Evolutionary conservation across 2,329 filamentous ascomycete genomes (phyloP).

Genomic region (Aspergillus flavus): DNA sequence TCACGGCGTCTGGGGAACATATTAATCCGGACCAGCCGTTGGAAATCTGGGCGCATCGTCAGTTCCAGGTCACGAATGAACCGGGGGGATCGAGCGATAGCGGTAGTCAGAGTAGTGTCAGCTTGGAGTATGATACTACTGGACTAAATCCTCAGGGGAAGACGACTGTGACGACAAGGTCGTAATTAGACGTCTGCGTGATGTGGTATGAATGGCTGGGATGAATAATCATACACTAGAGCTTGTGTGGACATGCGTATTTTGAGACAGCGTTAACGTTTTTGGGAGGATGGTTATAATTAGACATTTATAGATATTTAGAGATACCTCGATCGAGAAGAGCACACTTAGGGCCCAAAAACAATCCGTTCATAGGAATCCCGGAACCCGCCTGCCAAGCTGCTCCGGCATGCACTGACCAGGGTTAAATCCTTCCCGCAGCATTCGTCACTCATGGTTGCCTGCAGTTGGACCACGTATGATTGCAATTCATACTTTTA

Average conservation of each 20-base stretch:
- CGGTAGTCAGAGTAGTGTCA: slow-evolving; percentile 6
- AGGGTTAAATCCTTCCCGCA: neutral
- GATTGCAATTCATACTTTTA: too few relatives aligned
- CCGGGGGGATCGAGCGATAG: slow-evolving; percentile 7
- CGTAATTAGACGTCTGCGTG: neutral
- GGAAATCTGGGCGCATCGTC: slow-evolving; percentile 24
- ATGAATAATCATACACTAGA: neutral
- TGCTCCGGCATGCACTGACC: neutral
- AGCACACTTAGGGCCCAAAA: neutral
- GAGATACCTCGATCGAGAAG: neutral
- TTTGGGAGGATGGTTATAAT: too few relatives aligned
- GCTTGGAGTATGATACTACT: slow-evolving; percentile 8
- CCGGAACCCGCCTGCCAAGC: neutral
- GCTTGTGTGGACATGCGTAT: neutral
- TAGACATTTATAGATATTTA: neutral
- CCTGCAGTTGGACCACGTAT: too few relatives aligned
- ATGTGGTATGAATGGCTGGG: neutral
- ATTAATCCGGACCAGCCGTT: slow-evolving; percentile 12
- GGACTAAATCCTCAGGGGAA: neutral
- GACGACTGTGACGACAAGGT: neutral
- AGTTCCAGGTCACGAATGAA: slow-evolving; percentile 24
- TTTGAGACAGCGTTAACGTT: too few relatives aligned
- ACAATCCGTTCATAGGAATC: neutral
- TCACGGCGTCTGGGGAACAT: slow-evolving; percentile 14
- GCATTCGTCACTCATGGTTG: neutral